Base-by-base conservation (phyloP, 106 monocot genomes). In the Platanthera guangdongensis region DNA sequence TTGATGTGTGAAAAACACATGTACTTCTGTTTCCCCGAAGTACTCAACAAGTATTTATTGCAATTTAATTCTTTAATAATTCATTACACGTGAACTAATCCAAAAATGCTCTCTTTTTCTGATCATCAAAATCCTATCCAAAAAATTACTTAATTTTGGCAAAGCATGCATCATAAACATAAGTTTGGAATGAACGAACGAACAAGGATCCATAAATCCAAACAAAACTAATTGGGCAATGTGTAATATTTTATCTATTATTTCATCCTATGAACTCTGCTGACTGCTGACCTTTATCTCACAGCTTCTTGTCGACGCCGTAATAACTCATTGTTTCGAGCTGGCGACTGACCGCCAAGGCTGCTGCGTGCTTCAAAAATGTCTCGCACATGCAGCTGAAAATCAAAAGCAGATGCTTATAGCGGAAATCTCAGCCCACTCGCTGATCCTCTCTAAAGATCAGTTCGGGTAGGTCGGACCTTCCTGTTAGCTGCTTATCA, bases 221-320 rank as follows among this genome's bases (percentile, higher is more conserved):
- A 67, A 12, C 25, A 7, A 3, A 11, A 25, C 39, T 19, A 67
- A 67, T 67, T 14, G 9, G 67, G 39, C n/a, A 7, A 60, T 21
- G 18, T 1, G 6, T 60, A 60, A 60, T 6, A 60, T 60, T 19
- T 60, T 3, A 60, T 60, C 19, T 18, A 39, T 12, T 39, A 70
- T 70, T 16, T 70, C 48, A 70, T 70, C 70, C 39, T 25, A 30
- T 25, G 67, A 30, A 30, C 32, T 13, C 39, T 11, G 12, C 25
- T 67, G 10, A 67, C 12, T 9, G 7, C 22, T 9, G 1, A 71
- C 16, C 70, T 2, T 71, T 71, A 46, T 71, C 47, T 62, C 76
- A 51, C 84, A 87, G 87, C 84, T 87, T 57, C 50, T 87, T n/a
- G 47, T 64, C 15, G 82, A 79, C 69, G 84, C 79, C 80, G 87